Conservation (phyloP, 148 eudicot genomes). For the Gaultheria prostrata region DNA sequence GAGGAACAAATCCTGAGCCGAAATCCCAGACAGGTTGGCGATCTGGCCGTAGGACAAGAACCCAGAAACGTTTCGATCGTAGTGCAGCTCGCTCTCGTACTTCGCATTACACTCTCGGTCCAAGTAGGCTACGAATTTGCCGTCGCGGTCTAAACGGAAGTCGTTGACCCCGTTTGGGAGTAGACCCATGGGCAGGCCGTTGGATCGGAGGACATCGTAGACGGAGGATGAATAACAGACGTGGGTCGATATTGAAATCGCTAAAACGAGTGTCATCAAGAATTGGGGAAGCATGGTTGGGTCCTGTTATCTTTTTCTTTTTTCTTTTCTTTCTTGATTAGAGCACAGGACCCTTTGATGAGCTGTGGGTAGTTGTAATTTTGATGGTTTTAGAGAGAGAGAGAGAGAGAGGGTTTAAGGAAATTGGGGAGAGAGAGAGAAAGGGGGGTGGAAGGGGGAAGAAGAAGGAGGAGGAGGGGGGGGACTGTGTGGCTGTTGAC, state of each 20-base stretch:
- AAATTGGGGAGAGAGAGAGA: slow-evolving; percentile 4
- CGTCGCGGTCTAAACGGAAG: slow-evolving; percentile 38
- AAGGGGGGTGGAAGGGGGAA: neutral
- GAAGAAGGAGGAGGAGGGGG: slow-evolving; percentile 4
- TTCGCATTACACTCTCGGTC: slow-evolving; percentile 69
- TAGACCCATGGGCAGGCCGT: slow-evolving; percentile 72
- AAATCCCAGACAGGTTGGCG: slow-evolving; percentile 60
- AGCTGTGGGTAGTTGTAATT: neutral
- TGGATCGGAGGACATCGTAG: slow-evolving; percentile 49
- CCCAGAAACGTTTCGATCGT: slow-evolving; percentile 65
- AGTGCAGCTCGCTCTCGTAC: slow-evolving; percentile 76
- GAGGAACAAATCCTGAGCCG: slow-evolving; percentile 77
- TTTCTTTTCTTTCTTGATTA: neutral
- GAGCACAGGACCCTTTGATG: neutral
- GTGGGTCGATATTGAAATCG: slow-evolving; percentile 13
- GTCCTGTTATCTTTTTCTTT: neutral
- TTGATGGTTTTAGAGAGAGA: slow-evolving; percentile 1
- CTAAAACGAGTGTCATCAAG: neutral
- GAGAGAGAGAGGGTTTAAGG: slow-evolving; percentile 25
- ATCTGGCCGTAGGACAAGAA: slow-evolving; percentile 51
- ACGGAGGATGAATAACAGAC: slow-evolving; percentile 29
- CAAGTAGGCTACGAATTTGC: slow-evolving; percentile 52
- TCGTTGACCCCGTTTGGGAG: slow-evolving; percentile 69
- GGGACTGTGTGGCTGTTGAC: slow-evolving; percentile 9
- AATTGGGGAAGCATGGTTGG: slow-evolving; percentile 19